phyloP scores from a whole-genome alignment of 371 early-diverging fungal species.

The Rhizopus delemar region DNA sequence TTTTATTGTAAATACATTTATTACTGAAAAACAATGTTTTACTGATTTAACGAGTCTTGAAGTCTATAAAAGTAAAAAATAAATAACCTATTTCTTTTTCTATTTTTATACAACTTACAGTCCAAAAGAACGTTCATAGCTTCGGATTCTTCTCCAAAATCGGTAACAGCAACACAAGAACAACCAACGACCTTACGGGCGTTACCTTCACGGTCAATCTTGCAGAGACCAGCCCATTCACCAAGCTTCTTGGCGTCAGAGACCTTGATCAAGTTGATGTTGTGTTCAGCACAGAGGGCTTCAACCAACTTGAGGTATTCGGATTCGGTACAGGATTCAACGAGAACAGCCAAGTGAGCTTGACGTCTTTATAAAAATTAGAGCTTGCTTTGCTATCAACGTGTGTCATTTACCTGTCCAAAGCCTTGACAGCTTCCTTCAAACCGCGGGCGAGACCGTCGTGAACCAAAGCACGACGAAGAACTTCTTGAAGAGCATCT shows the following conservation, averaged over 20 bases:
- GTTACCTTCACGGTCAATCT: conserved; percentile 98
- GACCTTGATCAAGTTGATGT: conserved; percentile 97
- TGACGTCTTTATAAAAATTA: conserved; percentile 39
- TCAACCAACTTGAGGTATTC: conserved; percentile 95
- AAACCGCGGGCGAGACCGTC: conserved; percentile 98
- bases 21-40: neutral
- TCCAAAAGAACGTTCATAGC: conserved; percentile 96
- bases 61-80: conserved; percentile 48
- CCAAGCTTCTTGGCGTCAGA: conserved; percentile 98
- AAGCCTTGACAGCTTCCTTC: conserved; percentile 96
- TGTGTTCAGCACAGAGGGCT: conserved; percentile 98
- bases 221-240: conserved; percentile 99
- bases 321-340: conserved; percentile 93
- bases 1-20: too few species aligned
- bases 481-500: conserved; percentile 96
- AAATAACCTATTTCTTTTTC: neutral
- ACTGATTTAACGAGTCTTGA: conserved; percentile 73
- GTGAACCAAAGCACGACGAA: conserved; percentile 93
- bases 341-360: conserved; percentile 95
- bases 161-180: conserved; percentile 94
- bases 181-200: conserved; percentile 97
- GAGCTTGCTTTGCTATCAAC: neutral
- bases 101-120: conserved; percentile 42
- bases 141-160: conserved; percentile 98
- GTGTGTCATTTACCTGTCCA: conserved; percentile 74